Conservation (phyloP, 1,284 basidiomycete genomes). For the Leccinum fallax region DNA sequence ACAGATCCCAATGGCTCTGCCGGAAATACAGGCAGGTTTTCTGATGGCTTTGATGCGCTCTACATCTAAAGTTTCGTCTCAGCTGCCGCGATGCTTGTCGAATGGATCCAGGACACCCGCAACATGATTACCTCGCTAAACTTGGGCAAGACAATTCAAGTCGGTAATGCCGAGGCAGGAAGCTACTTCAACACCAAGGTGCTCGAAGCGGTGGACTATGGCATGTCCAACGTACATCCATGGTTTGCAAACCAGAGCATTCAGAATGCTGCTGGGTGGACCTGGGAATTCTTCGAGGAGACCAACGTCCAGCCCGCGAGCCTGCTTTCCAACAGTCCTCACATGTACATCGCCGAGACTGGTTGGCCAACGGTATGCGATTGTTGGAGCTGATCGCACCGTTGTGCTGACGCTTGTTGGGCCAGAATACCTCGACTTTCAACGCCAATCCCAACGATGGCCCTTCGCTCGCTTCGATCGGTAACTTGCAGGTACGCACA, state of each 20-base stretch:
- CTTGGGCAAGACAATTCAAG: slow-evolving; percentile 59
- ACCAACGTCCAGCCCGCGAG: slow-evolving; percentile 31
- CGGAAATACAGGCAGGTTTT: slow-evolving; percentile 55
- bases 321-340: slow-evolving; percentile 33
- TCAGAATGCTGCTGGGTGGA: slow-evolving; percentile 52
- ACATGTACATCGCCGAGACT: slow-evolving; percentile 48
- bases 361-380: slow-evolving; percentile 84
- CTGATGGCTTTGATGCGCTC: neutral
- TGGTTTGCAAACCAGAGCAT: slow-evolving; percentile 81
- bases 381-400: neutral
- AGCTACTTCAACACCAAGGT: slow-evolving; percentile 79
- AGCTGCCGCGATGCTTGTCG: slow-evolving; percentile 52
- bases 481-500: slow-evolving; percentile 62
- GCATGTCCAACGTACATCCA: slow-evolving; percentile 81
- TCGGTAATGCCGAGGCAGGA: slow-evolving; percentile 93
- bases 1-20: slow-evolving; percentile 53
- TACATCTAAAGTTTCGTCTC: slow-evolving; percentile 3
- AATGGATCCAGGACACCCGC: slow-evolving; percentile 68
- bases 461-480: slow-evolving; percentile 64
- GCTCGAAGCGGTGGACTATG: slow-evolving; percentile 74
- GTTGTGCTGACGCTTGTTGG: slow-evolving; percentile 7
- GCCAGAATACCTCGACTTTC: slow-evolving; percentile 57
- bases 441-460: slow-evolving; percentile 61
- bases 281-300: slow-evolving; percentile 33
- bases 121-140: slow-evolving; percentile 55